Base-by-base conservation (phyloP, 2,329 filamentous ascomycete genomes). In the Pezicula carpinea region DNA sequence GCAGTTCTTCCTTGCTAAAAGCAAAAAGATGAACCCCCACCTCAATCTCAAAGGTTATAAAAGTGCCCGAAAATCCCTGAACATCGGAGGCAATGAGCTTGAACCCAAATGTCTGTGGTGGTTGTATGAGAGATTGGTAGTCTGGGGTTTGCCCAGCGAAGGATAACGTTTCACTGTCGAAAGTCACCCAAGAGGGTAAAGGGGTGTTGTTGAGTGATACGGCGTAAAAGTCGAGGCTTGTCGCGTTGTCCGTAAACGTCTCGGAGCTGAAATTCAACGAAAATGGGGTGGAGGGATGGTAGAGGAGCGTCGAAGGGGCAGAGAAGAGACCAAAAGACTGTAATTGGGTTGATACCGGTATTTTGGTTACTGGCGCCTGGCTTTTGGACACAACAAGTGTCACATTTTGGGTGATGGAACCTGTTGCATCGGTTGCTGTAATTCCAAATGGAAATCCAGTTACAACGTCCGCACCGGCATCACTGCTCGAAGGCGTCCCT, bases 111-210 rank as follows among this genome's bases (percentile, higher is more conserved):
- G 71, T 76, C 59, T 95, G 85, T 3, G 89, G 84, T 6, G 82
- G 81, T 26, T 83, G 77, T 31, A 81, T 67, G 8, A 85, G 70
- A 22, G 79, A 80, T 48, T 79, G 76, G 39, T 82, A 72, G 1
- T 81, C 69, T 1, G 89, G 89, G 2, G 85, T 85, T 29, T 68
- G 78, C 19, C 90, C 90, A 1, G 77, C 79, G 57, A 95, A 95
- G 1, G 74, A 75, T 33, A 95, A 68, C 0, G 66, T 72, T 2
- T 62, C 62, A 1, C 76, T 62, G 55, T 93, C 78, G 59, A 96
- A 96, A n/a, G 70, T 69, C 38, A 95, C 71, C 90, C 90, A 96
- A 1, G 89, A 83, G 17, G 90, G 90, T 31, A 96, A 69, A 31
- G 90, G 89, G n/a, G 86, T 87, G 59, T 87, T 87, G 59, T 92